Base-by-base conservation (phyloP, 176 grass and related monocot genomes). In the Phoenix dactylifera region DNA sequence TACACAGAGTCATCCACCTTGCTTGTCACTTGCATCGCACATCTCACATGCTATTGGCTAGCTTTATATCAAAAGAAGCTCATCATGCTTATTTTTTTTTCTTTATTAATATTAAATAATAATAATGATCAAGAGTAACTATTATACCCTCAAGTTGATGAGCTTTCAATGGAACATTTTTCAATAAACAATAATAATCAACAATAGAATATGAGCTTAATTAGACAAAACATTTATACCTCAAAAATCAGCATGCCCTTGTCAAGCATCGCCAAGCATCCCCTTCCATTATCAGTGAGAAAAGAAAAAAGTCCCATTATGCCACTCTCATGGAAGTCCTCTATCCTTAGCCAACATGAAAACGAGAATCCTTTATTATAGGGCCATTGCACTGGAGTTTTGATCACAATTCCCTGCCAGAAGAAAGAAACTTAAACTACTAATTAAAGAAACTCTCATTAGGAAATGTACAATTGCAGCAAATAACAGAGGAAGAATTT, bases 241-340 rank as follows among this genome's bases (percentile, higher is more conserved):
- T 97, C 92, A 77, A 88, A 97, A 70, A 97, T 76, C 29, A 97
- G 76, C 78, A 62, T 83, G 73, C 80, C 83, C 77, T 88, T 80
- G 15, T 75, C 84, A 78, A 97, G 75, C 92, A 97, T 88, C 51
- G 81, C 92, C 58, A 85, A 70, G 75, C 81, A 97, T 19, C 92
- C 92, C 65, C 81, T 97, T 78, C 84, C 81, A 85, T 82, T 80
- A 73, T 97, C 92, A 9, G 87, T 91, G 59, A 91, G 85, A 70
- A 97, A 97, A 49, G 87, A 91, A 77, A 91, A 91, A 80, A 97
- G 84, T 1, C 92, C 92, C 92, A 97, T 91, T 75, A 88, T 84
- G 58, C 78, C 78, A 62, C 72, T 88, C 58, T 97, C 84, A 26
- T 78, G 84, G 20, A 97, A 85, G 55, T 72, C 79, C 78, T 97